Evolutionary conservation across 1,284 basidiomycete species (phyloP), one percentile per base, ranked within the genome.

Genomic region (Sporisorium reilianum): DNA sequence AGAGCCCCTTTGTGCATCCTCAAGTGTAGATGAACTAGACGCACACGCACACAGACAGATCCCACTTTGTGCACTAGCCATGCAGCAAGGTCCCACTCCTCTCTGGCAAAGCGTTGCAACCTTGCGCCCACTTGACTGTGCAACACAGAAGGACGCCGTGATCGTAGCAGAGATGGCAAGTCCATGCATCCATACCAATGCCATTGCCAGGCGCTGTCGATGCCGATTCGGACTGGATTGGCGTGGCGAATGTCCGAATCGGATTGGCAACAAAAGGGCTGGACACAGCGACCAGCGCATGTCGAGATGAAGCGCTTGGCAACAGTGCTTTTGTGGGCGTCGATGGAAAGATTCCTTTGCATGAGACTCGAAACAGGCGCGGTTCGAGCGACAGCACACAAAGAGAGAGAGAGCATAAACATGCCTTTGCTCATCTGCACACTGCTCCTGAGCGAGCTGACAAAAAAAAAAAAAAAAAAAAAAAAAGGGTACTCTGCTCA

Each of bases 271-370:
- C n/a, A n/a, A n/a, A n/a, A n/a, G n/a, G n/a, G n/a, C n/a, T n/a
- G n/a, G n/a, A n/a, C n/a, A n/a, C n/a, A n/a, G n/a, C n/a, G n/a
- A n/a, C n/a, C n/a, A n/a, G n/a, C n/a, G n/a, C n/a, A n/a, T n/a
- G n/a, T n/a, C n/a, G n/a, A n/a, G n/a, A n/a, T n/a, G n/a, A n/a
- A n/a, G 18, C 7, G 14, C 14, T 48, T 28, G 26, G 28, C 46
- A 48, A 30, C 26, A 14, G 16, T 7, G 28, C 26, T 30, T 30
- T n/a, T 26, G n/a, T 48, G 28, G 61, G 58, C 58, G 64, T 68
- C 59, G 45, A 68, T 63, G 59, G 65, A 68, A 68, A 52, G 51
- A 58, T 68, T 59, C 55, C 55, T 58, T n/a, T 68, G 65, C 65
- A 68, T 66, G 49, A 38, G 4, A 20, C 23, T 8, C 5, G 40